Conservation (phyloP, 2,329 filamentous ascomycete species). For the Monosporascus sp. region DNA sequence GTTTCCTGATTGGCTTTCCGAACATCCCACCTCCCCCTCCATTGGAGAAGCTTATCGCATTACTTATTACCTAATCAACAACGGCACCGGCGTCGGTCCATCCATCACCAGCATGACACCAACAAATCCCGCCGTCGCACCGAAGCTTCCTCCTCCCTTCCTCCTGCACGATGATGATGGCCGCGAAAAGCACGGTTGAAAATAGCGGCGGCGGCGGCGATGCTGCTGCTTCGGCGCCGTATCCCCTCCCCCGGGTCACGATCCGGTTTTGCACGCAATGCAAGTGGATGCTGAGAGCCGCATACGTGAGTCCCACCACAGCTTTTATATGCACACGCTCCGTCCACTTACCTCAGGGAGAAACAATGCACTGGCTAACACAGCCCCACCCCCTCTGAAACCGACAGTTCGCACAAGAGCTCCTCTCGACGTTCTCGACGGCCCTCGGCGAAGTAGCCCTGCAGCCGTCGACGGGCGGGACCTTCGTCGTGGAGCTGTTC, state of each 20-base stretch:
- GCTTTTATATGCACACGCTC: neutral
- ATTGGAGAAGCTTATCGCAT: too few relatives aligned
- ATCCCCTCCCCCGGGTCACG: slow-evolving; percentile 65
- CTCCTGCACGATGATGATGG: neutral
- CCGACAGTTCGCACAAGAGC: slow-evolving; percentile 80
- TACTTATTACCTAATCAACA: too few relatives aligned
- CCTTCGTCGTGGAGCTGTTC: slow-evolving; percentile 70
- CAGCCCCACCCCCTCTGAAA: neutral
- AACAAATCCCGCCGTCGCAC: neutral
- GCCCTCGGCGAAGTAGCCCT: slow-evolving; percentile 82
- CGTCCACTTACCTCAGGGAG: neutral
- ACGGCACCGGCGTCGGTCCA: too few relatives aligned
- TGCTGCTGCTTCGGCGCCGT: slow-evolving; percentile 16
- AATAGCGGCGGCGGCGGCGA: neutral
- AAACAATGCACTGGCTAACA: neutral
- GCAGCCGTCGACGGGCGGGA: slow-evolving; percentile 76
- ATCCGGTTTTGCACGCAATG: slow-evolving; percentile 94
- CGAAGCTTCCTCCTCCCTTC: neutral
- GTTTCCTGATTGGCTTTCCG: too few relatives aligned
- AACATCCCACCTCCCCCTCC: too few relatives aligned
- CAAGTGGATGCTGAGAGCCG: slow-evolving; percentile 83
- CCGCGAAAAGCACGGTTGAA: neutral
- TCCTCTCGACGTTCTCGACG: slow-evolving; percentile 86
- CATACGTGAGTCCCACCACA: slow-evolving; percentile 58
- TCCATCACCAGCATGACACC: too few relatives aligned